A percentile compares a stretch with the other conserved stretches of the same genome.
These are phyloP conservation scores for Leishmania amazonensis DNA, from an alignment of 208 protist species.

Conservation along the genomic window DNA sequence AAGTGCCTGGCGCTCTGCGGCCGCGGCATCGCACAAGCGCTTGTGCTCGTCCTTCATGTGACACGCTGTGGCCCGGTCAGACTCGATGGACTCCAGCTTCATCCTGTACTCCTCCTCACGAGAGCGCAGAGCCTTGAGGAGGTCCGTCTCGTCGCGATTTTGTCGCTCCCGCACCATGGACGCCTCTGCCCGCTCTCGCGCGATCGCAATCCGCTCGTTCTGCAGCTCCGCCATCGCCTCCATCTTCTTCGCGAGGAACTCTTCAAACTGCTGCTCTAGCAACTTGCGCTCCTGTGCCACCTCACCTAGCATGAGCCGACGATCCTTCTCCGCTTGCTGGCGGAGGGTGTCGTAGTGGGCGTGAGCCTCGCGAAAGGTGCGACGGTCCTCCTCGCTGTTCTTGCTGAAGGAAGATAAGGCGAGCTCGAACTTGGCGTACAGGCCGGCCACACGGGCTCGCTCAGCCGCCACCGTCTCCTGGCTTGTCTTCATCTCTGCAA, in stretches of 20 bases:
- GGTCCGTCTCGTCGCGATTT: slow-evolving; percentile 73
- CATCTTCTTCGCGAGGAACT: slow-evolving; percentile 75
- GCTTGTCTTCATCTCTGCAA: slow-evolving; percentile 56
- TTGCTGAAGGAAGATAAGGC: slow-evolving; percentile 63
- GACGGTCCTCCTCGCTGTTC: slow-evolving; percentile 78
- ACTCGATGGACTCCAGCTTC: slow-evolving; percentile 70
- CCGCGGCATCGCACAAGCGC: slow-evolving; percentile 49
- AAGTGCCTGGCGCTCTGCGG: slow-evolving; percentile 66
- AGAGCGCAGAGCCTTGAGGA: slow-evolving; percentile 70
- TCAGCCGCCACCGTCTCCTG: slow-evolving; percentile 75
- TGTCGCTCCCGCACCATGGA: slow-evolving; percentile 72
- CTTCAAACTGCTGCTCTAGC: slow-evolving; percentile 86
- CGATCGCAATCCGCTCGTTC: slow-evolving; percentile 68
- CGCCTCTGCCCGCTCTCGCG: slow-evolving; percentile 72
- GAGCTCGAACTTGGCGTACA: slow-evolving; percentile 86
- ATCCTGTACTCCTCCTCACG: slow-evolving; percentile 75
- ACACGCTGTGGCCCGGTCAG: slow-evolving; percentile 50
- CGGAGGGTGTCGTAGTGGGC: slow-evolving; percentile 81
- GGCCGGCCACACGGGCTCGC: slow-evolving; percentile 52
- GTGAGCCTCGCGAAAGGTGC: slow-evolving; percentile 58
- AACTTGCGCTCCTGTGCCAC: slow-evolving; percentile 81
- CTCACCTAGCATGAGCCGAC: slow-evolving; percentile 74
- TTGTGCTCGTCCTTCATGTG: slow-evolving; percentile 68
- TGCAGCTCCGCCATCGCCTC: slow-evolving; percentile 78
- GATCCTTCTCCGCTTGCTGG: slow-evolving; percentile 81